Evolutionary conservation across 768 basidiomycete species (phyloP), one percentile per base, ranked within the genome.

Genomic region (Lentinula guzmanii): DNA sequence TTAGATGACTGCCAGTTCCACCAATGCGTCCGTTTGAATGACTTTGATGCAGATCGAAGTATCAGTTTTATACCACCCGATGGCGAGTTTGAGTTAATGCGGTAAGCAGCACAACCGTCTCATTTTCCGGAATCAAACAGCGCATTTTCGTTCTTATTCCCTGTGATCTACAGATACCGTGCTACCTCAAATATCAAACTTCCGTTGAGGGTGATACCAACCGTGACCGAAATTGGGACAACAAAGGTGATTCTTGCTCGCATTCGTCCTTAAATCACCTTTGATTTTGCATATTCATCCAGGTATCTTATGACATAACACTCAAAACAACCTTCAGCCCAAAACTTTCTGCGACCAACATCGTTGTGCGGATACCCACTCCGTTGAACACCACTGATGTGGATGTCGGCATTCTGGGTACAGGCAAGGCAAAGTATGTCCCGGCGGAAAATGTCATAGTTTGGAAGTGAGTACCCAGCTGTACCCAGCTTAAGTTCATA

Each of bases 1-100:
- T 77, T 98, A 51, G 97, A 99, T 69, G 97, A 99, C 71, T 98
- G 96, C 73, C 91, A 92, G 61, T 98, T 98, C 80, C 97, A 99
- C 67, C 97, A 99, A 73, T 99, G 97, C 71, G 97, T 99, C 24
- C 84, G 95, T 62, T 77, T 99, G 46, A 88, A 92, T 64, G 95
- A 95, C 73, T 99, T 98, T 69, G 95, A 98, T 71, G 87, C 92
- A 5, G 89, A 86, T 60, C 83, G 97, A 48, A 94, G 93, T 1
- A 98, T 99, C 74, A 95, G 90, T 68, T 98, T 98, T 74, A 88
- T 98, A 39, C 97, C 97, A 0, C 97, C 97, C 2, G 97, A 99
- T 69, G 97, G 97, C 31, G 97, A 99, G 72, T 99, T 99, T 66
- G 97, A 99, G 73, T 80, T 99, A 42, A 98, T 99, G 97, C 83